Conservation (phyloP, 1,284 basidiomycete genomes). For the Melampsora larici-populina region DNA sequence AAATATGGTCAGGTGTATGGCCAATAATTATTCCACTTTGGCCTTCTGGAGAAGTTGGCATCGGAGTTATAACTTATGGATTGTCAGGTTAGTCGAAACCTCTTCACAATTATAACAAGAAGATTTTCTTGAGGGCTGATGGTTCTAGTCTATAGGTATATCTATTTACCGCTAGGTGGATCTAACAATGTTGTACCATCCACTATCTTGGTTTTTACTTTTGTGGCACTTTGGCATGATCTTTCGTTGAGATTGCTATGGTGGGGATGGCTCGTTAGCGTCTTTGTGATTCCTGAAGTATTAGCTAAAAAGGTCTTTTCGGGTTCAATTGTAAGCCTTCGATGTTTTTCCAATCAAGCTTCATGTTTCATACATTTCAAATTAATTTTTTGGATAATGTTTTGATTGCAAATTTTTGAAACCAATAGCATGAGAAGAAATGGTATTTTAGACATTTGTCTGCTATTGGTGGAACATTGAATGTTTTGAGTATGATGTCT, state of each 20-base stretch:
- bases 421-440: slow-evolving; percentile 62
- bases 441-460: slow-evolving; percentile 84
- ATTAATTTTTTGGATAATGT: neutral
- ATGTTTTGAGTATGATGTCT: slow-evolving; percentile 83
- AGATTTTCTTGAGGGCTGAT: slow-evolving; percentile 7
- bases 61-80: slow-evolving; percentile 92
- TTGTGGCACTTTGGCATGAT: slow-evolving; percentile 99
- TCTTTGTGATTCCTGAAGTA: slow-evolving; percentile 88
- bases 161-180: slow-evolving; percentile 91
- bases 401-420: neutral
- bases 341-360: neutral
- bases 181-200: slow-evolving; percentile 64
- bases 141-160: slow-evolving; percentile 64
- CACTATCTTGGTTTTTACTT: slow-evolving; percentile 81
- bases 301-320: slow-evolving; percentile 64
- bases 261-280: slow-evolving; percentile 93
- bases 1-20: slow-evolving; percentile 97
- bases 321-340: slow-evolving; percentile 62
- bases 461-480: slow-evolving; percentile 77
- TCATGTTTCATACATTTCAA: neutral
- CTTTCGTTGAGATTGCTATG: slow-evolving; percentile 79
- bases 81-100: slow-evolving; percentile 65
- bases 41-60: slow-evolving; percentile 99
- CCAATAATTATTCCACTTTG: slow-evolving; percentile 91
- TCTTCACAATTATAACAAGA: slow-evolving; percentile 32